Percentiles rank a stretch among this genome's conserved stretches.
These are phyloP conservation scores for Coccomyxa sp. DNA, from an alignment of 139 green algal species.

Conservation along the genomic window DNA sequence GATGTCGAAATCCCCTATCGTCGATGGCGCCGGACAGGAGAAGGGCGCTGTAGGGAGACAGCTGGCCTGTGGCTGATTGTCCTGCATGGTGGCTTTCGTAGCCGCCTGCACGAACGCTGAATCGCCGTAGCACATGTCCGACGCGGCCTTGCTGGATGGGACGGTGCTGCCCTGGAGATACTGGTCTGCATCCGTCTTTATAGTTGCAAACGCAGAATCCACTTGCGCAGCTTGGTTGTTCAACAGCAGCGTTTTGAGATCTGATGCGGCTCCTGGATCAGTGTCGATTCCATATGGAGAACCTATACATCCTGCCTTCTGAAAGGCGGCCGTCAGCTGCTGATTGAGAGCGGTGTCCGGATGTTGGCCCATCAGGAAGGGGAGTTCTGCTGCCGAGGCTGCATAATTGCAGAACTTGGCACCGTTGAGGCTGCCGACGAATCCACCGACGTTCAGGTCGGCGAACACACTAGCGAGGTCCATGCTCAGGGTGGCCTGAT, in stretches of 20 bases:
- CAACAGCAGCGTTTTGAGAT: not conserved
- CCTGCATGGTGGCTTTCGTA: not conserved
- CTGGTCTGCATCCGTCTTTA: not conserved
- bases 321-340: not conserved
- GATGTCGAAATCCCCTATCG: not conserved
- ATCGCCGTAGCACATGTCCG: not conserved
- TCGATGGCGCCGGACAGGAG: not conserved
- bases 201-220: not conserved
- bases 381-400: not conserved
- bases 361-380: not conserved
- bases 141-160: not conserved
- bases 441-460: not conserved
- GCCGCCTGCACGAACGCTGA: not conserved
- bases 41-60: not conserved
- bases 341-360: not conserved
- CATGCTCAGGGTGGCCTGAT: not conserved
- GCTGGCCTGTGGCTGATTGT: not conserved
- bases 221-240: not conserved
- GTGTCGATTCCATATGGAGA: not conserved
- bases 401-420: constrained; percentile 1
- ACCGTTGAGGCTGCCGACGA: not conserved
- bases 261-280: not conserved
- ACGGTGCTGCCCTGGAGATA: not conserved
- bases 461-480: not conserved
- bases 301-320: constrained; percentile 1